Conservation (phyloP, 805 yeast species). For the Hanseniaspora vineae region DNA sequence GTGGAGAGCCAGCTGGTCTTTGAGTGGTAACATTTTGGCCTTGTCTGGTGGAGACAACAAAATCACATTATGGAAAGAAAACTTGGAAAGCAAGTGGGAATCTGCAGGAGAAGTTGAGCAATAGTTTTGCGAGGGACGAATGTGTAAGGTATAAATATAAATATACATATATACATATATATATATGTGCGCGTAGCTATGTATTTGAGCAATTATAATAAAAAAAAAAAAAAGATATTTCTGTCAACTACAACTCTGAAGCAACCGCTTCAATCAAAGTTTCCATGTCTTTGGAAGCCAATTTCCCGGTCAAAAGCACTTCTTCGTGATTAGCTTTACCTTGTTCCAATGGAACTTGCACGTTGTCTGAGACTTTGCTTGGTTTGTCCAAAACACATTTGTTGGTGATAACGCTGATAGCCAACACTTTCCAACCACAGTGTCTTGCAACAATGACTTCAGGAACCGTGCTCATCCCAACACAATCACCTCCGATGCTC, state of each 20-base stretch:
- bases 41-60: conserved; percentile 93
- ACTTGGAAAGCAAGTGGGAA: conserved; percentile 88
- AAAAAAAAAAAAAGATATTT: no score
- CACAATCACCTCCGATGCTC: conserved; percentile 77
- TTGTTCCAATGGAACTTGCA: conserved; percentile 41
- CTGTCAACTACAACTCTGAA: conserved; percentile 21
- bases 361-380: conserved; percentile 32
- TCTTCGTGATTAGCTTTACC: conserved; percentile 91
- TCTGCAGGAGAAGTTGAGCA: conserved; percentile 93
- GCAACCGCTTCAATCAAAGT: conserved; percentile 50
- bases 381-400: conserved; percentile 61
- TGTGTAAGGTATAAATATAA: neutral
- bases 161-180: neutral
- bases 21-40: conserved; percentile 90
- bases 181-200: neutral
- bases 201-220: neutral
- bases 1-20: conserved; percentile 97
- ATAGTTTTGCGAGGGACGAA: conserved; percentile 18
- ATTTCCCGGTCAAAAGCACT: conserved; percentile 69
- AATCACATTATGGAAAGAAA: conserved; percentile 94
- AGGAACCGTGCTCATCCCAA: conserved; percentile 97
- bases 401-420: conserved; percentile 78
- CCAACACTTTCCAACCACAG: conserved; percentile 68
- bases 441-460: conserved; percentile 91
- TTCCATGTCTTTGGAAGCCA: conserved; percentile 75